Evolutionary conservation across 371 early-diverging fungal species (phyloP).

Genomic region (Fennellomyces sp.): DNA sequence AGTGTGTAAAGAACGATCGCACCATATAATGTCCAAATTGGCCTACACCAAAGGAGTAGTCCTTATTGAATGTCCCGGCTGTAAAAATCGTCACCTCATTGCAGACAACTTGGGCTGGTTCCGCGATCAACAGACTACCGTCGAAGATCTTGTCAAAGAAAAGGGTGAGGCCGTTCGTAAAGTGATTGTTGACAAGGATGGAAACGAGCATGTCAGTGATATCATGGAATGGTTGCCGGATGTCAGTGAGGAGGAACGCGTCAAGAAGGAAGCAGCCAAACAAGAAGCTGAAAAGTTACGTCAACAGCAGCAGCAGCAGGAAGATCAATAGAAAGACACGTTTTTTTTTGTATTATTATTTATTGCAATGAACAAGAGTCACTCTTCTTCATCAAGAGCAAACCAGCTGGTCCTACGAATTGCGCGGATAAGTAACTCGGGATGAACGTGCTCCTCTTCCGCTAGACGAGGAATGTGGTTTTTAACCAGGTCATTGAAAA

Average conservation of each 20-base stretch:
- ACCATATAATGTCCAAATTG: constrained; percentile 89
- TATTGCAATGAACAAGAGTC: too few species aligned
- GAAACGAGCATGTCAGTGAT: constrained; percentile 27
- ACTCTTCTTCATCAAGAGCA: background rate
- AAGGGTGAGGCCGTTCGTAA: constrained; percentile 77
- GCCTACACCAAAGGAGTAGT: constrained; percentile 93
- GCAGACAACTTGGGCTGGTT: constrained; percentile 97
- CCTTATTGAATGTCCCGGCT: constrained; percentile 89
- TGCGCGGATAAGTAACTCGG: background rate
- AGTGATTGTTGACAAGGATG: constrained; percentile 44
- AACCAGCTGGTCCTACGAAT: background rate
- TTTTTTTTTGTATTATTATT: background rate
- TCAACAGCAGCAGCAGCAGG: constrained; percentile 13
- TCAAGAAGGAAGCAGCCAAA: constrained; percentile 33
- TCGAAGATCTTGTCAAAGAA: constrained; percentile 84
- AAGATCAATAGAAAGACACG: background rate
- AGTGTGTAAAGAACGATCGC: constrained; percentile 82
- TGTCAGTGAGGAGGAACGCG: constrained; percentile 39
- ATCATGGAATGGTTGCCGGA: constrained; percentile 55
- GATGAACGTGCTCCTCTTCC: too few species aligned
- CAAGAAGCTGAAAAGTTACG: constrained; percentile 26
- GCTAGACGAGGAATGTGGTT: too few species aligned
- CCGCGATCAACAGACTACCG: constrained; percentile 68
- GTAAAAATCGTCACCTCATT: constrained; percentile 91
- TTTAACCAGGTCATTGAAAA: too few species aligned